These are phyloP conservation scores for Alternaria sp. DNA, from an alignment of 2,329 filamentous ascomycete species.

Conservation along the genomic window DNA sequence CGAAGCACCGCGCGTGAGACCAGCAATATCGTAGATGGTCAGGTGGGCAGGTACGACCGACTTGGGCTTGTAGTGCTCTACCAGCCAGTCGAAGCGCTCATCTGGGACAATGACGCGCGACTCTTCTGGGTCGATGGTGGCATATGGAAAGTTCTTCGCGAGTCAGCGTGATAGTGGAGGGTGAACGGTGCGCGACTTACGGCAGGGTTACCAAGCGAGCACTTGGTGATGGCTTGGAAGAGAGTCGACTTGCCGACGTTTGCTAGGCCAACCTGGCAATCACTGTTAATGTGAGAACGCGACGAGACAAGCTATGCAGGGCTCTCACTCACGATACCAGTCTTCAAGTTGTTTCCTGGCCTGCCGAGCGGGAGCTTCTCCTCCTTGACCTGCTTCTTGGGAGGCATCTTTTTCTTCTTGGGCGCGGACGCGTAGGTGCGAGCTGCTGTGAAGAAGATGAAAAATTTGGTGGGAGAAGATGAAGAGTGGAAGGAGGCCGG, in stretches of 20 bases:
- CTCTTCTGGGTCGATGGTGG: constrained; percentile 98
- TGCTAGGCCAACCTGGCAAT: constrained; percentile 86
- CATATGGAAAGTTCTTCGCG: constrained; percentile 86
- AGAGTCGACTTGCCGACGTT: constrained; percentile 99
- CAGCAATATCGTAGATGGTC: constrained; percentile 98
- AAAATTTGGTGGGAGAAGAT: constrained; percentile 32
- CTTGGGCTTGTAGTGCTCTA: constrained; percentile 97
- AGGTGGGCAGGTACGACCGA: constrained; percentile 95
- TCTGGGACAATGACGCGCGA: constrained; percentile 96
- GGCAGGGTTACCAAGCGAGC: constrained; percentile 94
- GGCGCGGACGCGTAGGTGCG: constrained; percentile 65
- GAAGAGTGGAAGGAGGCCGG: constrained; percentile 50
- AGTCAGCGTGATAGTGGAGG: no score
- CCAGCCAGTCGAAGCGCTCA: constrained; percentile 94
- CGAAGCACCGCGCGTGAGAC: constrained; percentile 92
- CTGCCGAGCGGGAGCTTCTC: constrained; percentile 96
- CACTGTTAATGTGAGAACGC: constrained; percentile 56
- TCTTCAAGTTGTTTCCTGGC: constrained; percentile 98
- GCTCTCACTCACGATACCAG: constrained; percentile 88
- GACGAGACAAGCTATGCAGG: constrained; percentile 44
- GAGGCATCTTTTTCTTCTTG: constrained; percentile 82
- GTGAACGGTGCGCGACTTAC: no score
- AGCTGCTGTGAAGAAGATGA: constrained; percentile 55
- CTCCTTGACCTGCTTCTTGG: constrained; percentile 90
- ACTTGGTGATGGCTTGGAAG: constrained; percentile 99